Evolutionary conservation across 495 filamentous ascomycete genomes (phyloP), one percentile per base, ranked within the genome.

Genomic region (Evernia prunastri): DNA sequence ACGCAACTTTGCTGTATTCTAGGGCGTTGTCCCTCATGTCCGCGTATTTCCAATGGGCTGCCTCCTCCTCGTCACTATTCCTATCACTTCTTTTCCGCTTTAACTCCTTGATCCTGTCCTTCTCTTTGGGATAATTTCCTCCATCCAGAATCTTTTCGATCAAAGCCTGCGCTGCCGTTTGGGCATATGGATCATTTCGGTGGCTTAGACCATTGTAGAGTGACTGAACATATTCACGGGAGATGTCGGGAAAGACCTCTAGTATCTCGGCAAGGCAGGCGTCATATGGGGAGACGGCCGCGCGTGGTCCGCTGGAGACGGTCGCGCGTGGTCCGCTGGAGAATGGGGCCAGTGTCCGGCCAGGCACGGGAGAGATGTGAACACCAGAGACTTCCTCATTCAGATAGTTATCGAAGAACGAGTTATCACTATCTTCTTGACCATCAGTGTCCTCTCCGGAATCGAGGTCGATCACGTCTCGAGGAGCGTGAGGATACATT

Each of bases 191-290:
- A 57, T 39, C 36, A 12, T 54, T 37, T 20, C 20, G 4, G 8
- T 56, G 51, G 15, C 62, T 45, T 9, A 65, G 58, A n/a, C 60
- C 69, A 15, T 70, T 59, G 62, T 78, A 80, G 18, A 82, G 69
- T 47, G 70, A 70, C 33, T 70, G 63, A 6, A 83, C 73, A 64
- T 80, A 70, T 37, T 78, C 69, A 23, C 72, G 72, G 60, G 74
- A 77, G 49, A 82, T 79, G 54, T 78, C 80, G 7, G 82, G 82
- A 60, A 83, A 84, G 27, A 84, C 68, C 31, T 76, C 72, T 11
- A 79, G 27, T 27, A 83, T 69, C 73, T 77, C 69, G 56, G 60
- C 60, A 67, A 81, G 60, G 74, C 75, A 65, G 74, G 71, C 64
- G 67, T 76, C 56, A 61, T 64, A 70, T 6, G 56, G 47, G 49